A percentile compares a stretch with the other conserved stretches of the same genome.
phyloP scores from a whole-genome alignment of 371 early-diverging fungal species.

The Mortierella sp. region DNA sequence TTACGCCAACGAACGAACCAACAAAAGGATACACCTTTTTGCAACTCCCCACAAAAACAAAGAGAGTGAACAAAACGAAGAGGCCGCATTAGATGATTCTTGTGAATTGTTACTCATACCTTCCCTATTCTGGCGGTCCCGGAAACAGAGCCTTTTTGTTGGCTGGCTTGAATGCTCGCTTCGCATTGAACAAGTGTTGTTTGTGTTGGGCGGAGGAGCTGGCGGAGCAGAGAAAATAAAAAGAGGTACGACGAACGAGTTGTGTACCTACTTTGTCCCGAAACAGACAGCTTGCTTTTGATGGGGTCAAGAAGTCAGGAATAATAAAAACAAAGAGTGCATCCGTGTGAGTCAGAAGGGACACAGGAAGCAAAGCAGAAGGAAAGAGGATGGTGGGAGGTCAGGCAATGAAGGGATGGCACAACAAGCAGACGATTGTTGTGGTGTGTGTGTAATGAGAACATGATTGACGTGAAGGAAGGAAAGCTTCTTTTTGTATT shows the following conservation, averaged over 20 bases:
- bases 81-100: not conserved
- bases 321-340: not conserved
- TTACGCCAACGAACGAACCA: not conserved
- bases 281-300: not conserved
- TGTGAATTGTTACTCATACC: not conserved
- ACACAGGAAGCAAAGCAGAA: not conserved
- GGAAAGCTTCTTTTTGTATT: not conserved
- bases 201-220: slow-evolving; percentile 4
- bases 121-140: slow-evolving; percentile 12
- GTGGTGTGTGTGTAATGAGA: not conserved
- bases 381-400: not conserved
- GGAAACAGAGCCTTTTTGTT: not conserved
- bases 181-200: slow-evolving; percentile 11
- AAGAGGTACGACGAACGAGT: not conserved
- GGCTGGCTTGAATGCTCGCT: not conserved
- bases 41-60: not conserved
- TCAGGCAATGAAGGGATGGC: not conserved
- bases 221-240: slow-evolving; percentile 6
- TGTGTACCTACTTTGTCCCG: not conserved
- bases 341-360: slow-evolving; percentile 5
- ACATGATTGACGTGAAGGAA: not conserved
- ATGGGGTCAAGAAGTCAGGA: not conserved
- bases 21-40: not conserved
- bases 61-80: not conserved
- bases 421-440: not conserved